Evolutionary conservation across 2,329 filamentous ascomycete species (phyloP), one percentile per base, ranked within the genome.

Genomic region (Sporothrix brasiliensis): DNA sequence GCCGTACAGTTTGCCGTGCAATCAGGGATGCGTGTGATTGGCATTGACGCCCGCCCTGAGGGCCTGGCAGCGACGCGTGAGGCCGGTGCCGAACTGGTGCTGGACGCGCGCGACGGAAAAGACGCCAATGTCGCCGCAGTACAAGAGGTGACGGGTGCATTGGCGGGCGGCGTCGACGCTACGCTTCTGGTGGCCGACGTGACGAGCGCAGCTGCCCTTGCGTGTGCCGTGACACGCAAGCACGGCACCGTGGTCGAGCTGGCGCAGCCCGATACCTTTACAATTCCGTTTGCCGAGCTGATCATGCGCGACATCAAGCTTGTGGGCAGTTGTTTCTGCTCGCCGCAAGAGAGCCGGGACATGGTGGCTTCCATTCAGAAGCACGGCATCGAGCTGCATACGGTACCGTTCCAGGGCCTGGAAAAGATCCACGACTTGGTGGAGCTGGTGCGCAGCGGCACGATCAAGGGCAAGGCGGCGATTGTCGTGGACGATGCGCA

Each of bases 211-310:
- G 83, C 85, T 53, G 85, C 81, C 5, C 76, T 83, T 27, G 83
- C 81, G 0, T 86, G 84, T 68, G 86, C 86, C 0, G 79, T 88
- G 0, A 89, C 87, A 0, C 84, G 81, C 74, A 88, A 85, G 82
- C 87, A 89, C 75, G 87, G 86, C 2, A 82, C 79, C 0, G 79
- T 88, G 75, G 79, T 89, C 1, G 86, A 89, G 76, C 83, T 89
- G 63, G 86, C 86, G n/a, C 86, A 88, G 77, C 79, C 79, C 24
- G 76, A 74, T 1, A 77, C 79, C 10, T 77, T 82, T 6, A 76
- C 72, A 27, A 75, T 81, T 4, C 79, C 79, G 53, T 83, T 80
- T 70, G 75, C 75, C 0, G 84, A 88, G 74, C 74, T 87, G 7
- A 79, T 88, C 50, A 85, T 87, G 75, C 79, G 85, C 7, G 85